These are phyloP conservation scores for Ambispora gerdemannii DNA, from an alignment of 192 early-diverging fungal genomes.

Conservation along the genomic window DNA sequence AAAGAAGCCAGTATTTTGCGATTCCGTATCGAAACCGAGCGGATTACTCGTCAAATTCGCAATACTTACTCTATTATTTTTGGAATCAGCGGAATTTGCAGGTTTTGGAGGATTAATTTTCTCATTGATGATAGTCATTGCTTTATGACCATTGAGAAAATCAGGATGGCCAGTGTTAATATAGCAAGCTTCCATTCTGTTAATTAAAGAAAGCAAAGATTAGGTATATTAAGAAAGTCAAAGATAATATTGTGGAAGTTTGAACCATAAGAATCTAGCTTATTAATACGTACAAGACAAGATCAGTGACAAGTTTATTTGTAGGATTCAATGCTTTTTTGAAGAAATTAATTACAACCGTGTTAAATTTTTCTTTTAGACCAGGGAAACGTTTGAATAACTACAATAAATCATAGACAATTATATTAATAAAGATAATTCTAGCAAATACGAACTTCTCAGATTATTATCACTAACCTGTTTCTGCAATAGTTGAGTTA, in stretches of 20 bases:
- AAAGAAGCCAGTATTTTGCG: constrained; percentile 81
- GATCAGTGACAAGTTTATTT: constrained; percentile 89
- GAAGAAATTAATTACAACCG: constrained; percentile 90
- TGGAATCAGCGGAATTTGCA: constrained; percentile 38
- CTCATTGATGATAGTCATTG: constrained; percentile 89
- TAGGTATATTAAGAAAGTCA: neutral
- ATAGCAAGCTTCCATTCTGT: constrained; percentile 89
- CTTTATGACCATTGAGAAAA: constrained; percentile 95
- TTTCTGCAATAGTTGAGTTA: constrained; percentile 89
- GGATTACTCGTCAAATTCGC: constrained; percentile 29
- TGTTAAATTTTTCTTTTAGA: constrained; percentile 89
- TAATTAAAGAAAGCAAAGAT: constrained; percentile 7
- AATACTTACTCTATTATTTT: constrained; percentile 34
- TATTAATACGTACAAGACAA: constrained; percentile 68
- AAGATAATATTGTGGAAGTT: too few species aligned
- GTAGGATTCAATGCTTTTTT: constrained; percentile 89
- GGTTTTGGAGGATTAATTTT: constrained; percentile 70
- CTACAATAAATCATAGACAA: constrained; percentile 31
- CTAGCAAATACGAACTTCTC: too few species aligned
- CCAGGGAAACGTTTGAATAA: constrained; percentile 96
- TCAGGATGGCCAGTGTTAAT: constrained; percentile 99
- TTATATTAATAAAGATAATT: neutral
- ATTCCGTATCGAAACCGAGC: constrained; percentile 36
- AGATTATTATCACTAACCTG: too few species aligned
- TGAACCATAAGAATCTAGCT: constrained; percentile 28